Base-by-base conservation (phyloP, 495 filamentous ascomycete species). In the Penicillium manginii region DNA sequence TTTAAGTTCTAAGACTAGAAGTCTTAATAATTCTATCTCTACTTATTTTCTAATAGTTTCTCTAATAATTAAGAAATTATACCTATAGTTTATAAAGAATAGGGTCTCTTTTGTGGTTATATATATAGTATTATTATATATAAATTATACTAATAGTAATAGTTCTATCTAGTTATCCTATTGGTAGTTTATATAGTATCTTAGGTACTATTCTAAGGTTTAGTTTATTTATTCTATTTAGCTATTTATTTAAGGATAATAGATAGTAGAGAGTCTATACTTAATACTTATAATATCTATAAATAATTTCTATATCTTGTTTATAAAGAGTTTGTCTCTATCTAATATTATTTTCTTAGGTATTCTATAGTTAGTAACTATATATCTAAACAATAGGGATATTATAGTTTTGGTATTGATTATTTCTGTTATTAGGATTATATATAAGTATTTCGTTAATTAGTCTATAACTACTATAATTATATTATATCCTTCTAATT, bases 121-220 rank as follows among this genome's bases (percentile, higher is more conserved):
- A 14, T 37, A 14, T 19, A 35, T 39, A 2, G 8, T 17, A 3
- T 65, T 65, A 33, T 75, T 74, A 23, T 61, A 55, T 6, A 60
- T 51, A 43, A 76, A 72, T 37, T 77, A 17, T 14, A 61, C 59
- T 4, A 68, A 51, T 10, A 52, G 63, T 18, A 72, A 43, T 48
- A 54, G 63, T 37, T 55, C 45, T 0, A 37, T 29, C 72, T 55
- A 78, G 57, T 77, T 51, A 47, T 72, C 45, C 22, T 77, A 61
- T 1, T 58, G 45, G 54, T 69, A 71, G 32, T 64, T 65, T n/a
- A 59, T 32, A 47, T 64, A 75, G 8, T 19, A 12, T 0, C 66
- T 58, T 4, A 75, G 53, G 22, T 62, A 60, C 9, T 64, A 40
- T 51, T 74, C 57, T 8, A 75, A 1, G 12, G 29, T 22, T 6